Percentiles rank a stretch among this genome's conserved stretches.
phyloP scores from a whole-genome alignment of 2,329 filamentous ascomycete genomes.

The Paecilomyces sp. region DNA sequence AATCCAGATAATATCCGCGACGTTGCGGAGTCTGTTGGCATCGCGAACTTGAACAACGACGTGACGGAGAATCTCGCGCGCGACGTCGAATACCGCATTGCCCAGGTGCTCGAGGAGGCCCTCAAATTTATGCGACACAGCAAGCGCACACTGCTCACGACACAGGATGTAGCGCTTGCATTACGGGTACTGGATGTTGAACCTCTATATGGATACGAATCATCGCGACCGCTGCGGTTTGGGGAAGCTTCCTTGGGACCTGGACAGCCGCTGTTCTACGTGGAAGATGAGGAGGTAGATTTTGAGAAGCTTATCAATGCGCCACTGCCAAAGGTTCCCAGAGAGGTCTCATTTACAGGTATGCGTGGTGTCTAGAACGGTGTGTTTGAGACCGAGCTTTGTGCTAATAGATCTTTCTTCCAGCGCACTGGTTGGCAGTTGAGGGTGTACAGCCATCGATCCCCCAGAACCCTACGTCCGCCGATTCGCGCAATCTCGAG shows the following conservation, averaged over 20 bases:
- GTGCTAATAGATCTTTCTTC: neutral
- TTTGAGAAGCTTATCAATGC: constrained; percentile 99
- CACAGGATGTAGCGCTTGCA: constrained; percentile 82
- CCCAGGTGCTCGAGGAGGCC: constrained; percentile 87
- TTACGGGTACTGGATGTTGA: constrained; percentile 84
- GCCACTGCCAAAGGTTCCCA: constrained; percentile 85
- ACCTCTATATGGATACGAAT: constrained; percentile 93
- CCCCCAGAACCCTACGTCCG: constrained; percentile 86
- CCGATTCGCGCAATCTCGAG: constrained; percentile 76
- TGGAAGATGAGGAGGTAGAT: constrained; percentile 97
- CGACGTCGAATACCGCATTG: constrained; percentile 91
- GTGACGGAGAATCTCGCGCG: constrained; percentile 80
- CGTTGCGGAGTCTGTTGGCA: constrained; percentile 92
- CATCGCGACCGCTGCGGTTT: constrained; percentile 78
- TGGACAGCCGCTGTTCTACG: constrained; percentile 90
- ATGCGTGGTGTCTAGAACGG: constrained; percentile 16
- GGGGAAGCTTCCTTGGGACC: constrained; percentile 91
- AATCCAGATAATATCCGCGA: constrained; percentile 94
- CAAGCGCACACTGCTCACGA: constrained; percentile 77
- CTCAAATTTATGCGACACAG: constrained; percentile 93
- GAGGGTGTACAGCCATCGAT: constrained; percentile 96
- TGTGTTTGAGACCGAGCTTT: neutral
- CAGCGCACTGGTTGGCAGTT: constrained; percentile 94
- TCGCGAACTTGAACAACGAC: constrained; percentile 72
- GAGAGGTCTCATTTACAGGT: constrained; percentile 90